phyloP scores from a whole-genome alignment of 2,329 filamentous ascomycete species.

The Fusarium sulawesiense region DNA sequence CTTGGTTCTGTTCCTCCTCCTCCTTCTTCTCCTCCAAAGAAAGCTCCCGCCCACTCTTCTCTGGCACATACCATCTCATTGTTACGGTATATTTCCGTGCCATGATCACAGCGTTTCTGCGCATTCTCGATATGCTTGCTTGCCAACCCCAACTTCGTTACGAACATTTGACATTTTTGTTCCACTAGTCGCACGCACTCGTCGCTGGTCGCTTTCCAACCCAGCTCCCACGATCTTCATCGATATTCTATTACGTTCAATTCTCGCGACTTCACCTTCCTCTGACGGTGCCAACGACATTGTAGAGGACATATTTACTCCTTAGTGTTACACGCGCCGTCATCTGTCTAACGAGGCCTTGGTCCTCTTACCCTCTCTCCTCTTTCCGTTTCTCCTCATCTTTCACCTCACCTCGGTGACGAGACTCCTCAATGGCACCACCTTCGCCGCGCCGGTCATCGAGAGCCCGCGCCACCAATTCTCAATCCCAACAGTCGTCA shows the following conservation, averaged over 20 bases:
- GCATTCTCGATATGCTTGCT: conserved; percentile 45
- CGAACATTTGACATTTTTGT: conserved; percentile 38
- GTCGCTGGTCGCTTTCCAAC: conserved; percentile 29
- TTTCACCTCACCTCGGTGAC: conserved; percentile 48
- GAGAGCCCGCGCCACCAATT: conserved; percentile 84
- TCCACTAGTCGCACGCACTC: conserved; percentile 42
- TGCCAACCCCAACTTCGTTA: conserved; percentile 43
- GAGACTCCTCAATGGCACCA: conserved; percentile 65
- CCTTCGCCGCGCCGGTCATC: conserved; percentile 87
- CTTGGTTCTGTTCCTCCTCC: conserved; percentile 17
- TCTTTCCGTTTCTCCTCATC: conserved; percentile 22
- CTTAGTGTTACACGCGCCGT: conserved; percentile 14
- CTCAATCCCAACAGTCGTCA: conserved; percentile 80
- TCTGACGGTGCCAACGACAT: conserved; percentile 13
- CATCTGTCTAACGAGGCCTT: neutral
- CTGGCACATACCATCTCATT: conserved; percentile 27
- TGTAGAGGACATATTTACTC: neutral
- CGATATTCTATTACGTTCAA: conserved; percentile 33
- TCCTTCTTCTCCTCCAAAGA: conserved; percentile 35
- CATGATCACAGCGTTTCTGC: conserved; percentile 38
- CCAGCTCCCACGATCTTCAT: conserved; percentile 33
- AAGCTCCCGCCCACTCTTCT: conserved; percentile 49
- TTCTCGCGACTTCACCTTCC: conserved; percentile 28
- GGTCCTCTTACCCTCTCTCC: conserved; percentile 3
- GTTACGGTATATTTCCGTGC: conserved; percentile 32